Conservation (phyloP, 768 basidiomycete species). For the Calocera viscosa region DNA sequence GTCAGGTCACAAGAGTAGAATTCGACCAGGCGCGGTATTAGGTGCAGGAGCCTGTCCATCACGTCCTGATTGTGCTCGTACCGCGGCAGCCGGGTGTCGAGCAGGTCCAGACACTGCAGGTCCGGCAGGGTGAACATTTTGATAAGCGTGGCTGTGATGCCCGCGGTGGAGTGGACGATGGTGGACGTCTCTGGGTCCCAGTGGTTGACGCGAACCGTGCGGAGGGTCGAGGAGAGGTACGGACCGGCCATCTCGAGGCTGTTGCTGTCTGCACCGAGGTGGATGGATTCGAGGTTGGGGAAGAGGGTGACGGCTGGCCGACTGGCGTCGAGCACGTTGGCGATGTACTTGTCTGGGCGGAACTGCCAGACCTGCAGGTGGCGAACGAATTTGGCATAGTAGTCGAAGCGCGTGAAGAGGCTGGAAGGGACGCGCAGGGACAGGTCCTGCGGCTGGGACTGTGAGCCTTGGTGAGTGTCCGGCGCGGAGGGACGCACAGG, state of each 20-base stretch:
- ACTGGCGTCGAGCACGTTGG: background rate
- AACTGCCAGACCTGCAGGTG: slow-evolving; percentile 1
- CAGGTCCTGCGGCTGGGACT: background rate
- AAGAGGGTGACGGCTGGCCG: background rate
- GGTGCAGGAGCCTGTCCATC: background rate
- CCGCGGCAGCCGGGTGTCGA: background rate
- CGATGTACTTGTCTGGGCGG: background rate
- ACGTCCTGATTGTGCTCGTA: background rate
- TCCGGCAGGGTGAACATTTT: background rate
- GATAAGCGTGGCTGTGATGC: background rate
- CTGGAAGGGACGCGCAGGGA: background rate
- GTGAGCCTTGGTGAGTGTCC: background rate
- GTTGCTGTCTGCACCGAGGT: background rate
- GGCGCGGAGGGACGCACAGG: background rate
- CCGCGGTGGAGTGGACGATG: background rate
- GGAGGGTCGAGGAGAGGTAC: background rate
- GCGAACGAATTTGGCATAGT: background rate
- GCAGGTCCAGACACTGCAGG: background rate
- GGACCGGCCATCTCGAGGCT: background rate
- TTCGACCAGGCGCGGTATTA: background rate
- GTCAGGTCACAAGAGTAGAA: background rate
- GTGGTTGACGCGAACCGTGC: background rate
- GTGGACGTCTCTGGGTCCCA: background rate
- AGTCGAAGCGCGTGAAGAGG: background rate
- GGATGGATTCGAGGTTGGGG: background rate